Evolutionary conservation across 371 early-diverging fungal genomes (phyloP), one percentile per base, ranked within the genome.

Genomic region (Mucor saturninus): DNA sequence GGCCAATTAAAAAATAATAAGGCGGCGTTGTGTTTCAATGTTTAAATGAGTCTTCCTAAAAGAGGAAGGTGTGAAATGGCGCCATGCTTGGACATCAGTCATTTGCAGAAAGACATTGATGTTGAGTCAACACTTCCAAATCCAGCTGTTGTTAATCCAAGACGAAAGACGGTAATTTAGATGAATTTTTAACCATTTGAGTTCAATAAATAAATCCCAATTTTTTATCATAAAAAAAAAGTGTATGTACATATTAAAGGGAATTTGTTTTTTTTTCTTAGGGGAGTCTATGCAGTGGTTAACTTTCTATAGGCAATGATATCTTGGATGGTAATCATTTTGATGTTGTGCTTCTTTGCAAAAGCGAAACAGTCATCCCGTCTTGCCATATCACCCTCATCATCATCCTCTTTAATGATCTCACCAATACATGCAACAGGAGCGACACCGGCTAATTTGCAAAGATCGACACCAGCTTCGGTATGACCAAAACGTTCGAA

Each of bases 381-480:
- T 54, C 98, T 84, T 49, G 95, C 95, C 96, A 97, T 95, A 2
- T 85, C 84, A 4, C 98, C 98, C 5, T 51, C 31, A 4, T 40
- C 59, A 65, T 82, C 82, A 65, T 95, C 92, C 56, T 97, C 97
- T 52, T 92, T 91, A 40, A 95, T 91, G 30, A 98, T 63, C 75
- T 98, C 98, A 67, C 93, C 92, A 54, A 98, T 94, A 37, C 94
- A 96, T 2, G 93, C 95, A 0, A 90, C 95, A 13, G 91, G 92
- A 38, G 80, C 79, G 49, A 91, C 65, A 0, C 92, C 92, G 0
- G 97, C 89, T 54, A 98, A 77, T 62, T 87, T 84, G 69, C 94
- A 93, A 50, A 97, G 79, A 73, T 98, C 98, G 52, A 96, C 86
- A 4, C 87, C 86, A 6, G 98, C 96, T 69, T 98, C 98, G 11